Conservation (phyloP, 2,329 filamentous ascomycete genomes). For the Fusarium armeniacum region DNA sequence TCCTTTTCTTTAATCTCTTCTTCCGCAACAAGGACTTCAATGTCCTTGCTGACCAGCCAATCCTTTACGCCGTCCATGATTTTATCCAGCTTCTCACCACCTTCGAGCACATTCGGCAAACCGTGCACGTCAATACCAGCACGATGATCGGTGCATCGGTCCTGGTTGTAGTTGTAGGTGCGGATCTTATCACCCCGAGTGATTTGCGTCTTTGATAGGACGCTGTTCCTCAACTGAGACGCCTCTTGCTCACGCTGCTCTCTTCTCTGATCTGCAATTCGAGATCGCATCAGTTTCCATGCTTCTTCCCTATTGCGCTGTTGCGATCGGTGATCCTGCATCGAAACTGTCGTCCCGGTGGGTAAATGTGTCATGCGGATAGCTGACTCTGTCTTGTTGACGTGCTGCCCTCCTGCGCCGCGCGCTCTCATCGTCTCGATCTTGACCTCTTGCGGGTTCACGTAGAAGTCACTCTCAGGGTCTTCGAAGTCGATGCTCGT, state of each 20-base stretch:
- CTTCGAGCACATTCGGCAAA: conserved; percentile 82
- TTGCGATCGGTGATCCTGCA: conserved; percentile 94
- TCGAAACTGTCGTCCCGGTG: conserved; percentile 86
- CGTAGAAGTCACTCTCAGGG: conserved; percentile 91
- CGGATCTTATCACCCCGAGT: conserved; percentile 94
- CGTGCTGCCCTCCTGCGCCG: conserved; percentile 95
- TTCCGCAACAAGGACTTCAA: conserved; percentile 78
- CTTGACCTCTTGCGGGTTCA: conserved; percentile 85
- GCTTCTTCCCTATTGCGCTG: conserved; percentile 88
- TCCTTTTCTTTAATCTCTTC: conserved; percentile 60
- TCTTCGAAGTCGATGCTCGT: conserved; percentile 76
- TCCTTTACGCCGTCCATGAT: conserved; percentile 83
- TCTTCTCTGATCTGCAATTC: conserved; percentile 82
- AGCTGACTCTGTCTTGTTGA: conserved; percentile 98
- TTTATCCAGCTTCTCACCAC: conserved; percentile 77
- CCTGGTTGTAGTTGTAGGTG: conserved; percentile 84
- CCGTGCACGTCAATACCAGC: conserved; percentile 85
- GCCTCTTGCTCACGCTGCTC: conserved; percentile 89
- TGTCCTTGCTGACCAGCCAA: conserved; percentile 82
- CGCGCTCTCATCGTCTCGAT: conserved; percentile 91
- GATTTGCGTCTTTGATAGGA: conserved; percentile 83
- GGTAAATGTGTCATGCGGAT: conserved; percentile 92
- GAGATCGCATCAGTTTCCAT: conserved; percentile 86
- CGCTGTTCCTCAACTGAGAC: conserved; percentile 79
- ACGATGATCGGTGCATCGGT: conserved; percentile 90